Percentiles rank a stretch among this genome's conserved stretches.
phyloP scores from a whole-genome alignment of 371 early-diverging fungal genomes.

The Mortierella sp. region DNA sequence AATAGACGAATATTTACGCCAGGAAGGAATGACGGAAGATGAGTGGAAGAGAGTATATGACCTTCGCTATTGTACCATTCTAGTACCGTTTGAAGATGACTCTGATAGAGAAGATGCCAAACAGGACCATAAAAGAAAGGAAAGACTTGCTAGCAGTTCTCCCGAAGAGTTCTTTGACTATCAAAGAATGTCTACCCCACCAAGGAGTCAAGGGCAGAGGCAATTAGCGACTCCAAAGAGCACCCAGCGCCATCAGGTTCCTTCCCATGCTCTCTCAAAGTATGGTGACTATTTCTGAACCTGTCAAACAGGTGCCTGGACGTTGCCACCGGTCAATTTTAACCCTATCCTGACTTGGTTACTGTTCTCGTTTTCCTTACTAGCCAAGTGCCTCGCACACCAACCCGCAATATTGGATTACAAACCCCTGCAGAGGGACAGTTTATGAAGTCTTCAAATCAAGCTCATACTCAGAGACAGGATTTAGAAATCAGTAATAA shows the following conservation, averaged over 20 bases:
- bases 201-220: neutral
- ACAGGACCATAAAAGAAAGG: neutral
- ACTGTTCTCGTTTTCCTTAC: neutral
- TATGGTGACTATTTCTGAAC: neutral
- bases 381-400: neutral
- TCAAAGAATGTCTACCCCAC: conserved; percentile 11
- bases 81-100: conserved; percentile 30
- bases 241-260: neutral
- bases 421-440: neutral
- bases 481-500: conserved; percentile 4
- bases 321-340: neutral
- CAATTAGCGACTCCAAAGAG: conserved; percentile 7
- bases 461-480: neutral
- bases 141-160: neutral
- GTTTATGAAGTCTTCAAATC: neutral
- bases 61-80: conserved; percentile 48
- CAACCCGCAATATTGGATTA: neutral
- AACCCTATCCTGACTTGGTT: neutral
- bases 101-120: neutral
- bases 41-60: conserved; percentile 46
- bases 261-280: neutral
- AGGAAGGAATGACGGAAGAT: conserved; percentile 41
- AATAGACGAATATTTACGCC: conserved; percentile 19
- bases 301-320: neutral
- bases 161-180: neutral